phyloP scores from a whole-genome alignment of 1,284 basidiomycete species.

The Singerocomus inundabilis region DNA sequence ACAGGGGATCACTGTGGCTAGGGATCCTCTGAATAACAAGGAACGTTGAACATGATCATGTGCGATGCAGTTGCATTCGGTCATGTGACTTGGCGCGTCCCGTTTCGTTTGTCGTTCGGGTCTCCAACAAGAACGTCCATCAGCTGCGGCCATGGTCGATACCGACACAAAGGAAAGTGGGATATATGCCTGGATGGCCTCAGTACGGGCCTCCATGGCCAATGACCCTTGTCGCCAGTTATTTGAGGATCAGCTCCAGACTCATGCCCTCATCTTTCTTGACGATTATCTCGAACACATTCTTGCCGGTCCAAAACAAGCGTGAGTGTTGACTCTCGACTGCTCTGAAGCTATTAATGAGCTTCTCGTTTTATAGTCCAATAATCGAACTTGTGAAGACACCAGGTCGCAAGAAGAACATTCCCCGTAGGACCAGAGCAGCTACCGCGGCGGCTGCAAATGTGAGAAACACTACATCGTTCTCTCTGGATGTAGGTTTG shows the following conservation, averaged over 20 bases:
- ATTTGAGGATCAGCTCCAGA: conserved; percentile 70
- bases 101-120: conserved; percentile 10
- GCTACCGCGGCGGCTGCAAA: conserved; percentile 44
- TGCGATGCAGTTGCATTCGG: conserved; percentile 2
- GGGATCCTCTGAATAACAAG: too few relatives aligned
- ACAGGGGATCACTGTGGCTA: too few relatives aligned
- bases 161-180: conserved; percentile 26
- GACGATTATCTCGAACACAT: conserved; percentile 76
- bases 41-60: too few relatives aligned
- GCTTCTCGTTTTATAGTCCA: conserved; percentile 41
- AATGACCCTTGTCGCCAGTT: conserved; percentile 67
- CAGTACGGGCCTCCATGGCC: conserved; percentile 64
- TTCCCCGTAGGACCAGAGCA: conserved; percentile 49
- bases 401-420: conserved; percentile 65
- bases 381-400: conserved; percentile 83
- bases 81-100: conserved; percentile 35
- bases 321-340: conserved; percentile 39
- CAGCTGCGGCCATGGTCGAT: conserved; percentile 12
- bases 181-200: conserved; percentile 62
- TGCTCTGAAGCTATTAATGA: not conserved
- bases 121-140: not conserved
- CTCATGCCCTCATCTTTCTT: conserved; percentile 72
- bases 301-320: conserved; percentile 58
- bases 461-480: conserved; percentile 38
- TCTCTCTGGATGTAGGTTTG: conserved; percentile 48